Conservation (phyloP, 768 basidiomycete genomes). For the Nidula microcarpa region DNA sequence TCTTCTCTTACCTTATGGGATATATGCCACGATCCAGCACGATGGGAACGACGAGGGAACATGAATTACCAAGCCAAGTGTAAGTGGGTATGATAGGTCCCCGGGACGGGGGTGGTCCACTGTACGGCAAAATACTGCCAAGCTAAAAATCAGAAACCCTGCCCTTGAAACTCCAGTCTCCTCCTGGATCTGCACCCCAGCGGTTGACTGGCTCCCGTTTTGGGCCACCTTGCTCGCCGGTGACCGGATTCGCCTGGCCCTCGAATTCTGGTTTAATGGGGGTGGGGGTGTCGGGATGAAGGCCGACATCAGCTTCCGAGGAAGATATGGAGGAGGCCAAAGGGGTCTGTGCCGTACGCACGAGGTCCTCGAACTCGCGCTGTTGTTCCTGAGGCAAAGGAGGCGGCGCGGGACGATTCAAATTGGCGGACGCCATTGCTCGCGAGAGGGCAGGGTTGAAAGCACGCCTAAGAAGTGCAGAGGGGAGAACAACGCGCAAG, state of each 20-base stretch:
- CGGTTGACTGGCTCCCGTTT: constrained; percentile 77
- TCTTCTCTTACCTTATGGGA: too few species aligned
- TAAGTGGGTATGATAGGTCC: too few species aligned
- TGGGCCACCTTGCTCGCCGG: constrained; percentile 85
- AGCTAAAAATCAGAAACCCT: constrained; percentile 79
- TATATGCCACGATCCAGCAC: too few species aligned
- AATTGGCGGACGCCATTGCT: constrained; percentile 19
- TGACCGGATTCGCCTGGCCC: constrained; percentile 76
- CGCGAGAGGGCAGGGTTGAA: constrained; percentile 5
- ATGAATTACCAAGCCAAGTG: too few species aligned
- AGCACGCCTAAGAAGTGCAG: not conserved
- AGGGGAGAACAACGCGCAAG: not conserved
- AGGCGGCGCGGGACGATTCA: constrained; percentile 68
- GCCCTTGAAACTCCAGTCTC: constrained; percentile 92
- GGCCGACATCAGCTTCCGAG: constrained; percentile 33
- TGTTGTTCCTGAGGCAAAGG: constrained; percentile 74
- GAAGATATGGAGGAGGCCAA: constrained; percentile 21
- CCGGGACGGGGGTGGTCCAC: too few species aligned
- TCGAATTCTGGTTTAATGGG: constrained; percentile 68
- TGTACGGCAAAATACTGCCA: too few species aligned
- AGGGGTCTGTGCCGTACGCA: constrained; percentile 54
- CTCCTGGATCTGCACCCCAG: constrained; percentile 50
- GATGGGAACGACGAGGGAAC: too few species aligned
- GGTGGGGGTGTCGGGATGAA: constrained; percentile 68
- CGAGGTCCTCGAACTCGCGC: constrained; percentile 83